These are phyloP conservation scores for Acer yangbiense DNA, from an alignment of 345 rosid species.

Conservation along the genomic window DNA sequence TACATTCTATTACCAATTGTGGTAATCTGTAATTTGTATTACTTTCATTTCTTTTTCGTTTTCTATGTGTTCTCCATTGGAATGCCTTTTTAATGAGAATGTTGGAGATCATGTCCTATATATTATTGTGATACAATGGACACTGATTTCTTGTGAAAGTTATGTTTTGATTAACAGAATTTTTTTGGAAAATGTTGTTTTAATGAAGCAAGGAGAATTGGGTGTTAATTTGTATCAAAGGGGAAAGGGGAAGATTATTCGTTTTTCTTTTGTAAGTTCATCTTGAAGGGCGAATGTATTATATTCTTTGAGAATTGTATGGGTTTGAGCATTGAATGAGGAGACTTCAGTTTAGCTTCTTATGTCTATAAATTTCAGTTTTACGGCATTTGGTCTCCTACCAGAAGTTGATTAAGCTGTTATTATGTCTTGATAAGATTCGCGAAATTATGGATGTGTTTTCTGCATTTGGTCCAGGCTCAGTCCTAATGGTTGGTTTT, in stretches of 20 bases:
- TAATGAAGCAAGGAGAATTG: background rate
- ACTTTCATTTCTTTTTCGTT: no score
- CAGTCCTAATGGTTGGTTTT: background rate
- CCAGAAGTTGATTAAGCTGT: background rate
- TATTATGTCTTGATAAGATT: background rate
- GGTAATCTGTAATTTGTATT: background rate
- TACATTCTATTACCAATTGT: background rate
- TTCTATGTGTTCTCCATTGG: background rate
- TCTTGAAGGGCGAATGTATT: background rate
- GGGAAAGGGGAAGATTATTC: background rate
- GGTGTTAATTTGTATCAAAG: background rate
- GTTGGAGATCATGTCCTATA: background rate
- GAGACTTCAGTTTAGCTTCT: background rate
- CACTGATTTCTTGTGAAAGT: background rate
- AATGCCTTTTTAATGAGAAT: background rate
- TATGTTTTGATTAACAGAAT: background rate
- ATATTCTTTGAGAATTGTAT: background rate
- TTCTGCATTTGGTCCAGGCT: background rate
- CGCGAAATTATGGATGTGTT: background rate
- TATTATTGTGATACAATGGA: background rate
- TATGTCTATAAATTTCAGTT: background rate
- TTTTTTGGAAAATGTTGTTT: background rate
- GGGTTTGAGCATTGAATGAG: background rate
- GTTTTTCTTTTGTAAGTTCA: background rate
- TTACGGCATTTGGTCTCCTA: background rate